phyloP scores from a whole-genome alignment of 768 basidiomycete genomes.

The Leccinum boreale region DNA sequence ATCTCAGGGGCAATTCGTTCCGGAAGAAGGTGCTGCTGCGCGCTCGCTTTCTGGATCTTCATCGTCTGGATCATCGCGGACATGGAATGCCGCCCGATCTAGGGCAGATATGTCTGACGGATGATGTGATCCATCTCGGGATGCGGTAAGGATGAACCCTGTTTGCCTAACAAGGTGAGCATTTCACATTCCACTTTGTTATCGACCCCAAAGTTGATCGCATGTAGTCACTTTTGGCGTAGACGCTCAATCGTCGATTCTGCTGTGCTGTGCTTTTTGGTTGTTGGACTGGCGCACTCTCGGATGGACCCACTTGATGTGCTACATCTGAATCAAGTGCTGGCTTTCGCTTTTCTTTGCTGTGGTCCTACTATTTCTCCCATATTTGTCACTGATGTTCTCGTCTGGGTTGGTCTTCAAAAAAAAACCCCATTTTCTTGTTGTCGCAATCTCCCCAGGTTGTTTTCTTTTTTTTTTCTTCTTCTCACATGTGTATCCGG shows the following conservation, averaged over 20 bases:
- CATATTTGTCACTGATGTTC: background rate
- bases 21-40: background rate
- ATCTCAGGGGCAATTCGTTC: background rate
- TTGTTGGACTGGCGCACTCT: background rate
- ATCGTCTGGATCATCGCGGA: slow-evolving; percentile 22
- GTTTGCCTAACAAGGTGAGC: background rate
- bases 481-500: background rate
- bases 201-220: background rate
- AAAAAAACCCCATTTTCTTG: background rate
- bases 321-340: background rate
- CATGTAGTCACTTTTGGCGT: background rate
- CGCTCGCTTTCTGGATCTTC: slow-evolving; percentile 9
- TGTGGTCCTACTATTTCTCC: background rate
- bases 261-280: background rate
- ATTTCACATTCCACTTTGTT: background rate
- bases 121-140: background rate
- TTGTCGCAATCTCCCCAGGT: background rate
- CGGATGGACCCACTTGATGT: background rate
- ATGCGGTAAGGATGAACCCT: background rate
- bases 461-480: background rate
- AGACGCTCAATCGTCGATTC: background rate
- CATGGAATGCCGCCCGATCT: slow-evolving; percentile 12
- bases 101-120: slow-evolving; percentile 6
- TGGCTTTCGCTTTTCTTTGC: background rate
- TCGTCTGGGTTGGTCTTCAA: background rate